These are phyloP conservation scores for Xylaria digitata DNA, from an alignment of 2,329 filamentous ascomycete species.

Conservation along the genomic window DNA sequence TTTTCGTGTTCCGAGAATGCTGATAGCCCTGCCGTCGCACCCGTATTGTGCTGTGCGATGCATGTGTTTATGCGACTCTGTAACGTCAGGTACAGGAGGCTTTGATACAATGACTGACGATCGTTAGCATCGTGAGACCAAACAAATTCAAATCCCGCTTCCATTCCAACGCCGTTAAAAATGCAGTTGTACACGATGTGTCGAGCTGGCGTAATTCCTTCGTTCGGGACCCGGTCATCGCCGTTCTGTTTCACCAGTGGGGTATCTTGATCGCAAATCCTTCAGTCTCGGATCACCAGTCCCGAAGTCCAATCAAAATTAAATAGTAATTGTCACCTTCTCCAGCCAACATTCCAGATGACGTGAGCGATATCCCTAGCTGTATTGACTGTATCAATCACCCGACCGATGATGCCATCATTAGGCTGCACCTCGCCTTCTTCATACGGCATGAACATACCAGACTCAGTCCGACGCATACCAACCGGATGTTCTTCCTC, in stretches of 20 bases:
- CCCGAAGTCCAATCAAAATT: constrained; percentile 9
- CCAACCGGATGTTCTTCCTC: constrained; percentile 65
- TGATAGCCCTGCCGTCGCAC: constrained; percentile 24
- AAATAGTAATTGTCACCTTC: constrained; percentile 54
- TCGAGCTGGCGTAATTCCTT: constrained; percentile 13
- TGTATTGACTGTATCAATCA: constrained; percentile 83
- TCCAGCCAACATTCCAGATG: constrained; percentile 78
- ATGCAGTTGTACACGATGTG: constrained; percentile 32
- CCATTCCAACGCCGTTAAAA: constrained; percentile 36
- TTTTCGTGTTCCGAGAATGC: constrained; percentile 29
- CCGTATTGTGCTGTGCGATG: constrained; percentile 19
- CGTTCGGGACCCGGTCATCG: constrained; percentile 7
- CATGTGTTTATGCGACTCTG: constrained; percentile 25
- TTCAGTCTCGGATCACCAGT: constrained; percentile 2
- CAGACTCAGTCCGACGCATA: constrained; percentile 82
- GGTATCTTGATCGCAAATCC: constrained; percentile 29
- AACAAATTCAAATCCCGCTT: constrained; percentile 23
- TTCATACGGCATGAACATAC: constrained; percentile 92
- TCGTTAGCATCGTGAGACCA: constrained; percentile 35
- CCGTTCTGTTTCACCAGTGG: constrained; percentile 12
- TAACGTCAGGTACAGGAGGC: constrained; percentile 24
- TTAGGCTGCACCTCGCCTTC: constrained; percentile 72
- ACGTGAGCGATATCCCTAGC: constrained; percentile 77
- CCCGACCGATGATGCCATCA: constrained; percentile 77
- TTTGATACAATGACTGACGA: constrained; percentile 33